Percentiles rank a stretch among this genome's conserved stretches.
These are phyloP conservation scores for Oryza meridionalis DNA, from an alignment of 176 grass and related monocot genomes.

Conservation along the genomic window DNA sequence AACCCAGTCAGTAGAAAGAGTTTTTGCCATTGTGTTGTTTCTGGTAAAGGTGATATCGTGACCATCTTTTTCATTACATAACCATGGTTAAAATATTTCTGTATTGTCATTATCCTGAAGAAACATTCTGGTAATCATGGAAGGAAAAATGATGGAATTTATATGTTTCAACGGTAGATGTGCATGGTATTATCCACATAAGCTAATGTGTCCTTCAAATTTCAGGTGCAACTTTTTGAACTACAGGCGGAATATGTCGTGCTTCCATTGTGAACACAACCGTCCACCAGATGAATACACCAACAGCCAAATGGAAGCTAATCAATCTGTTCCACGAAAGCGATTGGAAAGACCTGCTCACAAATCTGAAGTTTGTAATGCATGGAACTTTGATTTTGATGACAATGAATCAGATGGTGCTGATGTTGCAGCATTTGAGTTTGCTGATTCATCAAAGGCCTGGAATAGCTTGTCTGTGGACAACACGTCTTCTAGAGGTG, in stretches of 20 bases:
- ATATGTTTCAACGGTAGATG: constrained; percentile 5
- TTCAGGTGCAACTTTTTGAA: constrained; percentile 97
- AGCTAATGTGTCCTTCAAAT: constrained; percentile 35
- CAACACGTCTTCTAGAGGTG: constrained; percentile 45
- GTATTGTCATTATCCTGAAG: constrained; percentile 26
- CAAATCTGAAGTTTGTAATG: constrained; percentile 69
- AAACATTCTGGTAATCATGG: constrained; percentile 27
- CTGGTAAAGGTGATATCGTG: background rate
- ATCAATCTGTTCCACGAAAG: constrained; percentile 48
- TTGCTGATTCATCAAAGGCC: constrained; percentile 71
- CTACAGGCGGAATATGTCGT: constrained; percentile 95
- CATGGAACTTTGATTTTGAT: constrained; percentile 98
- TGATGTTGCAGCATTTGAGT: constrained; percentile 95
- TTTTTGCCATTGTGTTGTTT: too few species aligned
- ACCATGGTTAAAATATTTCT: background rate
- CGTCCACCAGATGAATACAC: constrained; percentile 81
- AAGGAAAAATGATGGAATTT: constrained; percentile 15
- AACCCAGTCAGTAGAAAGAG: too few species aligned
- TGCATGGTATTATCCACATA: background rate
- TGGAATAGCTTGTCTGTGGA: constrained; percentile 38
- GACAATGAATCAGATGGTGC: constrained; percentile 96
- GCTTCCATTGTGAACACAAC: constrained; percentile 90
- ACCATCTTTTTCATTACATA: constrained; percentile 6
- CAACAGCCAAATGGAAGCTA: constrained; percentile 67
- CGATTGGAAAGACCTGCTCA: constrained; percentile 57